A percentile compares a stretch with the other conserved stretches of the same genome.
Conservation (phyloP, 208 protist genomes). For the Naegleria fowleri region DNA sequence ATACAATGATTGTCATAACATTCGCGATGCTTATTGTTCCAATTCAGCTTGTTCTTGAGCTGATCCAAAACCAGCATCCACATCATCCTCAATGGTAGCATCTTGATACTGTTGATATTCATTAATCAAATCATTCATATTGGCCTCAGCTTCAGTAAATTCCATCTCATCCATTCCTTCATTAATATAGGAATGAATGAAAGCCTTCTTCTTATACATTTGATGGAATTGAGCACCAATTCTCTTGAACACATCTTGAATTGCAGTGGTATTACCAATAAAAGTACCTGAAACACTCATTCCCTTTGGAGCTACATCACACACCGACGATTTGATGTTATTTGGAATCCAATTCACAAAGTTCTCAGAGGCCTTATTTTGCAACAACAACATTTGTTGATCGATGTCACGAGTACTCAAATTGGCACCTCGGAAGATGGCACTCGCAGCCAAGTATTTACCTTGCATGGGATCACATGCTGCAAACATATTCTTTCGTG, state of each 20-base stretch:
- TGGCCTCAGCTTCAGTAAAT: slow-evolving; percentile 66
- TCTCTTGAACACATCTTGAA: slow-evolving; percentile 63
- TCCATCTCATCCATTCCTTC: slow-evolving; percentile 56
- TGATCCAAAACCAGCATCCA: background rate
- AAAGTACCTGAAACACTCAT: slow-evolving; percentile 63
- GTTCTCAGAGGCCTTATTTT: slow-evolving; percentile 55
- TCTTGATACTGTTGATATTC: slow-evolving; percentile 70
- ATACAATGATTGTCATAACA: too few species aligned
- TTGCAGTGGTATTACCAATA: slow-evolving; percentile 63
- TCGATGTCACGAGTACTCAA: slow-evolving; percentile 66
- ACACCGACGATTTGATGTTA: slow-evolving; percentile 64
- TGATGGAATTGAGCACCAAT: slow-evolving; percentile 59
- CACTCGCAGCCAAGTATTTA: slow-evolving; percentile 58
- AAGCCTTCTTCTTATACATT: slow-evolving; percentile 68
- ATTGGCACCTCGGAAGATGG: slow-evolving; percentile 51
- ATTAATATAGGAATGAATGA: slow-evolving; percentile 70
- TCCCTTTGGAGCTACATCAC: slow-evolving; percentile 56
- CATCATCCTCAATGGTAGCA: slow-evolving; percentile 39
- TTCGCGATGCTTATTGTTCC: background rate
- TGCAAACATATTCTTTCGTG: slow-evolving; percentile 68
- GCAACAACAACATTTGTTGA: slow-evolving; percentile 58
- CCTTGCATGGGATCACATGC: slow-evolving; percentile 53
- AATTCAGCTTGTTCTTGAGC: background rate
- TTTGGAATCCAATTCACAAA: slow-evolving; percentile 75
- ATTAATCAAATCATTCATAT: slow-evolving; percentile 64